These are phyloP conservation scores for Saccharomycopsis fermentans DNA, from an alignment of 805 yeast genomes.

Conservation along the genomic window DNA sequence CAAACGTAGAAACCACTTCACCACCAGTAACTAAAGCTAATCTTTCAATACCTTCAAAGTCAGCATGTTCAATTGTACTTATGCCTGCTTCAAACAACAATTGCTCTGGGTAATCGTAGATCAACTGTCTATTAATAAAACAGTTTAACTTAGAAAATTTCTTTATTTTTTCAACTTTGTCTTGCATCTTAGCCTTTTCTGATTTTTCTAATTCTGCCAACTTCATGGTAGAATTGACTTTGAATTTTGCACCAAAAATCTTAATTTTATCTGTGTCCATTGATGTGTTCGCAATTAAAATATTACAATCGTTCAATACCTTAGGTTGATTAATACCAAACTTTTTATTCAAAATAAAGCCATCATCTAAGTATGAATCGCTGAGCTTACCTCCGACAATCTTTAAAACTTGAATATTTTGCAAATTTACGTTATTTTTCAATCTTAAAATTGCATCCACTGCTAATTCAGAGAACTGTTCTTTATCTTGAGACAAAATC, in stretches of 20 bases:
- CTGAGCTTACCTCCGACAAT: conserved; percentile 86
- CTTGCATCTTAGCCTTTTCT: conserved; percentile 87
- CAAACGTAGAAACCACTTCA: conserved; percentile 95
- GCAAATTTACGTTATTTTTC: conserved; percentile 78
- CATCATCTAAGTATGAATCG: conserved; percentile 93
- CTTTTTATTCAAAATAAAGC: conserved; percentile 82
- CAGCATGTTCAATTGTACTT: conserved; percentile 95
- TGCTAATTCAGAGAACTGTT: conserved; percentile 77
- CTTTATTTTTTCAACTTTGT: conserved; percentile 79
- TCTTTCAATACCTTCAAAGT: conserved; percentile 95
- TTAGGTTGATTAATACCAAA: conserved; percentile 94
- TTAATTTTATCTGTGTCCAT: conserved; percentile 97
- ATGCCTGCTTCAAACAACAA: conserved; percentile 79
- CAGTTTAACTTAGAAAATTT: conserved; percentile 71
- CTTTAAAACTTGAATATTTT: conserved; percentile 87
- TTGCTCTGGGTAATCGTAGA: conserved; percentile 97
- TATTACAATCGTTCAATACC: conserved; percentile 68
- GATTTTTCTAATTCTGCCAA: conserved; percentile 91
- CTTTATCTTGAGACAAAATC: conserved; percentile 90
- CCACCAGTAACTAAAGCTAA: conserved; percentile 96
- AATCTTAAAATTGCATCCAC: conserved; percentile 89
- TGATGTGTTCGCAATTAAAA: conserved; percentile 89
- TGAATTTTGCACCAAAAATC: conserved; percentile 94
- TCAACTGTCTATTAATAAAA: conserved; percentile 91
- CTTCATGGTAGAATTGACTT: conserved; percentile 90